Conservation (phyloP, 306 rosid genomes). For the Sophora flavescens region DNA sequence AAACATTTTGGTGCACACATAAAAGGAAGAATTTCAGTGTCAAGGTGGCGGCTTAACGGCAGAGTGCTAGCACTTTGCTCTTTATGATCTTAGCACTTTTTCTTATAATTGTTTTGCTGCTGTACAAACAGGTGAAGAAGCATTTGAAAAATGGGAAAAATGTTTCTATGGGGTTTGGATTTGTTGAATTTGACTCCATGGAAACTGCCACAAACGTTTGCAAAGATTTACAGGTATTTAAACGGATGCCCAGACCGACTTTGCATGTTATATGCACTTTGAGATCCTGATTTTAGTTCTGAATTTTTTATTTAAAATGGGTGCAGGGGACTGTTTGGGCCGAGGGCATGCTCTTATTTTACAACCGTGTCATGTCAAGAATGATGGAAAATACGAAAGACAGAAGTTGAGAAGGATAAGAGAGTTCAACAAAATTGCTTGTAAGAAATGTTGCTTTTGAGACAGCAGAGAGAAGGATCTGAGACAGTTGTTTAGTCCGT, state of each 20-base stretch:
- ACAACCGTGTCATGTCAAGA: slow-evolving; percentile 82
- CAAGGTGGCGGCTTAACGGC: slow-evolving; percentile 55
- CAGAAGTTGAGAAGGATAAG: slow-evolving; percentile 66
- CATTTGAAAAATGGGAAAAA: slow-evolving; percentile 85
- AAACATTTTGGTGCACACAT: slow-evolving; percentile 71
- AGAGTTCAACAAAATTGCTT: slow-evolving; percentile 85
- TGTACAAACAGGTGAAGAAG: slow-evolving; percentile 73
- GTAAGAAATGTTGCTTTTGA: slow-evolving; percentile 89
- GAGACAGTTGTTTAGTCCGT: slow-evolving; percentile 86
- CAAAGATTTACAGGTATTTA: slow-evolving; percentile 76
- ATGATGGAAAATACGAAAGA: slow-evolving; percentile 60
- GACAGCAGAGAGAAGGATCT: slow-evolving; percentile 87
- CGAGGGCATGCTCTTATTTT: slow-evolving; percentile 79
- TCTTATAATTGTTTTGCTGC: slow-evolving; percentile 33
- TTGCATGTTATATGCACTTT: slow-evolving; percentile 32
- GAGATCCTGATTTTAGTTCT: slow-evolving; percentile 41
- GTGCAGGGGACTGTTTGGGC: slow-evolving; percentile 88
- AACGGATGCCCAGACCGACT: too few relatives aligned
- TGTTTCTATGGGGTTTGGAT: slow-evolving; percentile 95
- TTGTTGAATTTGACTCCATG: slow-evolving; percentile 77
- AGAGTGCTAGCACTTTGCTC: slow-evolving; percentile 20
- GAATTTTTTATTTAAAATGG: slow-evolving; percentile 14
- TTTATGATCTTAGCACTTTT: slow-evolving; percentile 6
- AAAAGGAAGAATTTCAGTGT: slow-evolving; percentile 80
- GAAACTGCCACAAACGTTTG: slow-evolving; percentile 77